phyloP scores from a whole-genome alignment of 129 eudicot species.

The Apium graveolens region DNA sequence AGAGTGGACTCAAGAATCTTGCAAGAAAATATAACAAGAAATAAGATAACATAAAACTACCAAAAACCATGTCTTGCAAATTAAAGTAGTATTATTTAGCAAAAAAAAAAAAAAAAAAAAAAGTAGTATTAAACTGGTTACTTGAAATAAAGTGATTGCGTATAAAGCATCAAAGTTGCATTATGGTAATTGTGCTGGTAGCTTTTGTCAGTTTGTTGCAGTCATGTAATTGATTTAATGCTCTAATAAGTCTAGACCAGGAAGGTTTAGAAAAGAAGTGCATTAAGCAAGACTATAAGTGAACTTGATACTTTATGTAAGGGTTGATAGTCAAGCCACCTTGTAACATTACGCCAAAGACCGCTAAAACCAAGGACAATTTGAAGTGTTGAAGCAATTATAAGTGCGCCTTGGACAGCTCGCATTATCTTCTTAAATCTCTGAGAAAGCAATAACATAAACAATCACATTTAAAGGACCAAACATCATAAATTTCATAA shows the following conservation, averaged over 20 bases:
- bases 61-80: not conserved
- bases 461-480: not conserved
- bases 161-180: not conserved
- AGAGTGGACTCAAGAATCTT: conserved; percentile 49
- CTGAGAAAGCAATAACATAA: conserved; percentile 24
- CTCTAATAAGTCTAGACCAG: not conserved
- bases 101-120: too few species aligned
- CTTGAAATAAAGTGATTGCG: not conserved
- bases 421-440: conserved; percentile 79
- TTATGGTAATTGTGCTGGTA: not conserved
- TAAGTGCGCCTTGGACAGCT: conserved; percentile 82
- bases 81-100: too few species aligned
- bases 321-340: conserved; percentile 25
- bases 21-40: not conserved
- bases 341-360: conserved; percentile 80
- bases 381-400: conserved; percentile 75
- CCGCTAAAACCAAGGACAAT: conserved; percentile 91
- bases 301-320: not conserved
- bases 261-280: not conserved
- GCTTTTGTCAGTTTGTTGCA: not conserved
- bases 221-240: not conserved
- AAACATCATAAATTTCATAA: not conserved
- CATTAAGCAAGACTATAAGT: not conserved
- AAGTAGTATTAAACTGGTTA: not conserved
- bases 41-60: not conserved